Percentiles rank a stretch among this genome's conserved stretches.
Evolutionary conservation across 2,329 filamentous ascomycete genomes (phyloP).

Genomic region (Colletotrichum incanum): DNA sequence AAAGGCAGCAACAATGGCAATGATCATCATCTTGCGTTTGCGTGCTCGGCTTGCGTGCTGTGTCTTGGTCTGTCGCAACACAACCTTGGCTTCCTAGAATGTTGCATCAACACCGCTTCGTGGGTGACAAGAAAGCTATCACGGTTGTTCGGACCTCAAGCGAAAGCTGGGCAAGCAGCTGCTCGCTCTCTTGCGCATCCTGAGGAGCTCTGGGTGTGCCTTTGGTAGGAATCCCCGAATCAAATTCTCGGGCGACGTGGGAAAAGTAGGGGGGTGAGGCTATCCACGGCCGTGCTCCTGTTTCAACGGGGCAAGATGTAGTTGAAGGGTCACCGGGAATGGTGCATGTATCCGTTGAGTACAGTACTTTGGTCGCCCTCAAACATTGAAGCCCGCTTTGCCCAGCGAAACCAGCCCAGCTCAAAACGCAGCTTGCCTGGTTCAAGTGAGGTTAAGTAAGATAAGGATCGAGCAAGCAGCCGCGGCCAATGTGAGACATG

Average conservation of each 20-base stretch:
- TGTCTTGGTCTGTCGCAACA: conserved; percentile 23
- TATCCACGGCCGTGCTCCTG: conserved; percentile 32
- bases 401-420: conserved; percentile 29
- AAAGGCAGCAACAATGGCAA: background rate
- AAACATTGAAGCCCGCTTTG: conserved; percentile 7
- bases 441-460: background rate
- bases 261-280: conserved; percentile 16
- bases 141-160: conserved; percentile 23
- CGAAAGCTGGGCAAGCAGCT: conserved; percentile 14
- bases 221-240: conserved; percentile 16
- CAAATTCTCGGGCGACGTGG: background rate
- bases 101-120: background rate
- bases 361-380: conserved; percentile 15
- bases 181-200: conserved; percentile 1
- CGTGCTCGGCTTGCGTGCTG: conserved; percentile 18
- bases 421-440: conserved; percentile 18
- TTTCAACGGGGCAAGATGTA: conserved; percentile 35
- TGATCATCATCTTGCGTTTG: conserved; percentile 15
- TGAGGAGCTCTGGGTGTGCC: conserved; percentile 35
- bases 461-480: conserved; percentile 5
- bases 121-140: background rate
- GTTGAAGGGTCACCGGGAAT: background rate
- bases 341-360: conserved; percentile 12
- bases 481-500: conserved; percentile 1
- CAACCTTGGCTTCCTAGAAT: conserved; percentile 3